Percentiles rank a stretch among this genome's conserved stretches.
These are phyloP conservation scores for Avena eriantha DNA, from an alignment of 176 grass and related monocot species.

Conservation along the genomic window DNA sequence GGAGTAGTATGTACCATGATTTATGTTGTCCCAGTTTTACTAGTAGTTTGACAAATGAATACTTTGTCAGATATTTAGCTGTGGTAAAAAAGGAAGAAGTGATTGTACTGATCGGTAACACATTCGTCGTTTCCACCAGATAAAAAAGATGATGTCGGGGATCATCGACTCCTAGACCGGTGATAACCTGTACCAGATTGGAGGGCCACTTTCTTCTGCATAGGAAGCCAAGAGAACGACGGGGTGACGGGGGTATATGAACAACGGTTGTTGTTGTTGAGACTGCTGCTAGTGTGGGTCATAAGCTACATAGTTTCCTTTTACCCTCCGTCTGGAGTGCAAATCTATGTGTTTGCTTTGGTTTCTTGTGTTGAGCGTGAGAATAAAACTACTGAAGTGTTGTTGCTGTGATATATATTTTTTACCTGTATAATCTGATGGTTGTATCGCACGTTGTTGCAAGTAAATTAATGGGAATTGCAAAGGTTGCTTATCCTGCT, in stretches of 20 bases:
- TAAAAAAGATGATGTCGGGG: conserved; percentile 40
- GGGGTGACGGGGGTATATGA: no score
- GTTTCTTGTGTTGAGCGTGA: not conserved
- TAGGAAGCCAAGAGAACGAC: no score
- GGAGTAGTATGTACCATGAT: not conserved
- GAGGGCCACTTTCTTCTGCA: not conserved
- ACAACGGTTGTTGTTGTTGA: no score
- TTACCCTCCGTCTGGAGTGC: not conserved
- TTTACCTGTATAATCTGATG: not conserved
- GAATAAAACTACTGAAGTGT: not conserved
- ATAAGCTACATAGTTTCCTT: not conserved
- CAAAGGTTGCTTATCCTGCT: no score
- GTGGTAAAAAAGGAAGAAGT: not conserved
- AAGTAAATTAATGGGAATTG: not conserved
- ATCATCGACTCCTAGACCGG: conserved; percentile 18
- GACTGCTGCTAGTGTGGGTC: no score
- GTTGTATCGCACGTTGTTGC: not conserved
- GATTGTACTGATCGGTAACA: not conserved
- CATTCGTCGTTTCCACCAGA: conserved; percentile 33
- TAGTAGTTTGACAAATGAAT: not conserved
- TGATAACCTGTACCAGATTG: not conserved
- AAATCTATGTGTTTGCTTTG: not conserved
- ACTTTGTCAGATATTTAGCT: not conserved
- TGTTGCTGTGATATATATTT: not conserved
- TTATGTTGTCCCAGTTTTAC: not conserved